Evolutionary conservation across 352 stramenopile genomes (phyloP).

Genomic region (Blastocystis sp.): DNA sequence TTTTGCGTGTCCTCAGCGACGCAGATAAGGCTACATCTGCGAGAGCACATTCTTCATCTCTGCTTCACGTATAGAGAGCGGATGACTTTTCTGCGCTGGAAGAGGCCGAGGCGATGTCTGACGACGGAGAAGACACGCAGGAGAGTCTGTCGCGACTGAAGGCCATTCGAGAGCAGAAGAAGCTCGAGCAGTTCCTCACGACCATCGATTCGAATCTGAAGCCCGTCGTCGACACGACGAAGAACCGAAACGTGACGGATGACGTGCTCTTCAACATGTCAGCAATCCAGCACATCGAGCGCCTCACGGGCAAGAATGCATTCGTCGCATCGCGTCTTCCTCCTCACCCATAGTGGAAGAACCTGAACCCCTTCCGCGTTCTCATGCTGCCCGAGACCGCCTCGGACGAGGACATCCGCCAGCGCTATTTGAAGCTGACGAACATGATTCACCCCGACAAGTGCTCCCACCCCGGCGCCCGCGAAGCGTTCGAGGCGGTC

Average conservation of each 20-base stretch:
- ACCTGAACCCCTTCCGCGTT: constrained; percentile 86
- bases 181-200: constrained; percentile 76
- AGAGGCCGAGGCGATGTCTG: constrained; percentile 55
- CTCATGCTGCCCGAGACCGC: constrained; percentile 86
- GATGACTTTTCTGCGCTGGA: constrained; percentile 67
- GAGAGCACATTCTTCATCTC: neutral
- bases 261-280: constrained; percentile 59
- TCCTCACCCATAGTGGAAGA: constrained; percentile 85
- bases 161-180: constrained; percentile 64
- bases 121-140: constrained; percentile 1
- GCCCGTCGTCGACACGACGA: constrained; percentile 64
- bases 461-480: constrained; percentile 80
- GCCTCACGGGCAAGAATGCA: constrained; percentile 76
- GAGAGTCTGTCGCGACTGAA: constrained; percentile 28
- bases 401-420: constrained; percentile 86
- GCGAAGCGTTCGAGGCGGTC: constrained; percentile 85
- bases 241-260: constrained; percentile 43
- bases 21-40: constrained; percentile 39
- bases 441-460: constrained; percentile 87
- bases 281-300: constrained; percentile 52
- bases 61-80: neutral
- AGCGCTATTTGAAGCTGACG: constrained; percentile 87
- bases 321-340: constrained; percentile 79
- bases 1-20: constrained; percentile 34
- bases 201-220: constrained; percentile 61